Evolutionary conservation across 2,329 filamentous ascomycete species (phyloP), one percentile per base, ranked within the genome.

Genomic region (Talaromyces sp.): DNA sequence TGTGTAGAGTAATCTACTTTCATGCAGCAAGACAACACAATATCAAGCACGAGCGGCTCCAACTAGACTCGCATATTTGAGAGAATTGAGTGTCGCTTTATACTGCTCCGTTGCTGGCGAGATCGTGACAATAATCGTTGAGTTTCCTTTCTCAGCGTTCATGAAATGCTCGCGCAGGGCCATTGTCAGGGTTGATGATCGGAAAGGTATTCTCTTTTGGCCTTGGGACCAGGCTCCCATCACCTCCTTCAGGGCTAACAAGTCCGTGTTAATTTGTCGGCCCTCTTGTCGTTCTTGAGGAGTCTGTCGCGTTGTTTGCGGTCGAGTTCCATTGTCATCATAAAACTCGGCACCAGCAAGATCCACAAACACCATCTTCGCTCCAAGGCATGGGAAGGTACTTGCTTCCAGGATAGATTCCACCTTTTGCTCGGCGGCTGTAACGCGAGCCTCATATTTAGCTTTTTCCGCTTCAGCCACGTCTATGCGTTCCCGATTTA

Each of bases 171-270:
- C 73, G 0, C 79, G 72, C 34, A 82, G 69, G 3, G 80, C 76
- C 80, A 81, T 80, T 0, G 80, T 82, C 68, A 82, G 67, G 0
- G 78, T 72, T 7, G 78, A 80, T 1, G 78, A 78, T 54, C 79
- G 72, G 67, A 77, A 83, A 0, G 79, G 80, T 38, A 81, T 79
- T 2, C 78, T 70, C 1, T 68, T 13, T 59, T 76, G 71, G n/a
- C 71, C 72, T 25, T 62, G 64, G 0, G 78, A 71, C 62, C 77
- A 73, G 1, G 81, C 79, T 1, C 80, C 72, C n/a, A 82, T 81
- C 3, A 82, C 80, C 62, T 82, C 79, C 65, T 82, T 82, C 58
- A 82, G 68, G 0, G 80, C 76, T 8, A 83, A 74, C 5, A 82
- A 71, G 68, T 82, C 80, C 0, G 76, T 75, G 38, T 82, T 83